A percentile compares a stretch with the other conserved stretches of the same genome.
Evolutionary conservation across 805 yeast genomes (phyloP).

Genomic region (Candida nemodendra): DNA sequence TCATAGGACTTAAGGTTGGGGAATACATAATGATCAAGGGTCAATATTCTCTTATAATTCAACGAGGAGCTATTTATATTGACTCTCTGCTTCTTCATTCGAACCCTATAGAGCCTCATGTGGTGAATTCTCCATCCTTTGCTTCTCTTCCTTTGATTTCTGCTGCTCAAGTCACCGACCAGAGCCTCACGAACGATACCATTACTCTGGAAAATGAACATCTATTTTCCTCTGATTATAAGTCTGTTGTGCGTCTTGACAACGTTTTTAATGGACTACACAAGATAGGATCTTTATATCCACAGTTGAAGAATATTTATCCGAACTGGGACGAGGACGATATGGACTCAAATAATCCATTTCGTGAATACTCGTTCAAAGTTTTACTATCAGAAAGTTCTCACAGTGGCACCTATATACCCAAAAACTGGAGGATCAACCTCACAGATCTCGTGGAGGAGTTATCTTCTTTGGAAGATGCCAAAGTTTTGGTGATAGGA

Average conservation of each 20-base stretch:
- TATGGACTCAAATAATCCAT: constrained; percentile 18
- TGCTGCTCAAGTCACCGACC: constrained; percentile 39
- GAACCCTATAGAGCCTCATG: constrained; percentile 9
- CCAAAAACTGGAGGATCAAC: constrained; percentile 26
- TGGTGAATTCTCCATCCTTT: constrained; percentile 35
- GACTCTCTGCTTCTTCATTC: constrained; percentile 40
- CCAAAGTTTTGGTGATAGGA: constrained; percentile 48
- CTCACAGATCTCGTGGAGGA: constrained; percentile 18
- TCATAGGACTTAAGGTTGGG: constrained; percentile 41
- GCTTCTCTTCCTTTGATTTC: constrained; percentile 43
- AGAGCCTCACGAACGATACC: constrained; percentile 28
- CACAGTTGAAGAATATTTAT: constrained; percentile 46
- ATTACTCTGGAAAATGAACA: constrained; percentile 37
- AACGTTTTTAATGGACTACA: constrained; percentile 45
- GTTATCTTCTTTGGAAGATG: constrained; percentile 2
- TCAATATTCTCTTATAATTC: constrained; percentile 41
- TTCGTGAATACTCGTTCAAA: constrained; percentile 38
- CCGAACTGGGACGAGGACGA: constrained; percentile 20
- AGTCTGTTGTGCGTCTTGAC: constrained; percentile 40
- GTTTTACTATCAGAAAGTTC: constrained; percentile 27
- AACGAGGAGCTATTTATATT: constrained; percentile 46
- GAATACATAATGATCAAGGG: constrained; percentile 49
- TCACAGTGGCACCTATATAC: constrained; percentile 29
- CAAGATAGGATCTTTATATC: constrained; percentile 39
- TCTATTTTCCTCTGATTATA: constrained; percentile 38